Evolutionary conservation across 345 rosid genomes (phyloP).

Genomic region (Raphanus sativus): DNA sequence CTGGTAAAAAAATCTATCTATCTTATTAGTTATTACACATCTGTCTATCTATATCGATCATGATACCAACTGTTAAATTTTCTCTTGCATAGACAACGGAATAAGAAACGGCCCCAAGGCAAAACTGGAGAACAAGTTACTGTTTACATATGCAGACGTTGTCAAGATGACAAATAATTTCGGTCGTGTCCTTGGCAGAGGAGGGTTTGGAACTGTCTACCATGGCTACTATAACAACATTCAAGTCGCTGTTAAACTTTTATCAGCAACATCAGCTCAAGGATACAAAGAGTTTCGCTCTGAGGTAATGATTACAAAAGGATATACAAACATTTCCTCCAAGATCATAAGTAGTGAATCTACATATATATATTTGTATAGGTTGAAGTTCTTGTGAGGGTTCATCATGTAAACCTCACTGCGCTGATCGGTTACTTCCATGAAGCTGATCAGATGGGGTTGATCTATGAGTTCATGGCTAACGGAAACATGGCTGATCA

Average conservation of each 20-base stretch:
- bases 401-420: conserved; percentile 31
- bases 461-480: conserved; percentile 41
- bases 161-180: conserved; percentile 52
- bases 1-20: background rate
- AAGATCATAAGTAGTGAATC: too few species aligned
- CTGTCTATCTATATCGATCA: too few species aligned
- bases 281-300: conserved; percentile 51
- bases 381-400: conserved; percentile 47
- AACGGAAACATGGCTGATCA: conserved; percentile 36
- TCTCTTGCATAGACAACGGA: background rate
- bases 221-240: conserved; percentile 40
- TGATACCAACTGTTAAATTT: background rate
- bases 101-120: background rate
- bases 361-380: background rate
- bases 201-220: conserved; percentile 66
- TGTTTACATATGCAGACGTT: conserved; percentile 40
- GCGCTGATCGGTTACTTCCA: conserved; percentile 47
- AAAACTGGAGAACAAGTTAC: conserved; percentile 1
- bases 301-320: conserved; percentile 40
- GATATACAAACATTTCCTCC: too few species aligned
- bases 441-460: conserved; percentile 21
- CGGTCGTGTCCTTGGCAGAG: conserved; percentile 45
- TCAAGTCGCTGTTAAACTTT: conserved; percentile 56
- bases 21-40: background rate
- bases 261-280: conserved; percentile 49